These are phyloP conservation scores for Dactylellina cionopaga DNA, from an alignment of 2,329 filamentous ascomycete genomes.

Conservation along the genomic window DNA sequence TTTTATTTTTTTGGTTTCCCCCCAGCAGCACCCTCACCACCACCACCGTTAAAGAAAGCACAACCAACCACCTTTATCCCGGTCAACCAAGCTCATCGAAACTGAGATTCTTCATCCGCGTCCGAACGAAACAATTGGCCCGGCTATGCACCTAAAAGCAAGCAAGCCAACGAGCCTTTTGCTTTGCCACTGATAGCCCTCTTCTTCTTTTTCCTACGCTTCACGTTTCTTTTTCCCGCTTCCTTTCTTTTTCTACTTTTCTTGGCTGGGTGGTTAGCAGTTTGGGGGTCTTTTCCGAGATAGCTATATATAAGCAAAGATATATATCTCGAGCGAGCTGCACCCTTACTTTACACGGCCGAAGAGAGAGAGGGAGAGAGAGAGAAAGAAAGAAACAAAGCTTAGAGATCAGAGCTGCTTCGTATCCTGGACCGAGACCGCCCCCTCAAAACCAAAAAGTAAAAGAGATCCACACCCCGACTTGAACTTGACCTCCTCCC, in stretches of 20 bases:
- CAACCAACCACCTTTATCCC: constrained; percentile 1
- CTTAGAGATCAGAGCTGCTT: too few relatives aligned
- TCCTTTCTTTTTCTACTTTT: not conserved
- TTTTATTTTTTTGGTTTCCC: not conserved
- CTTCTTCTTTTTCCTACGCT: not conserved
- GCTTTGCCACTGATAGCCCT: constrained; percentile 7
- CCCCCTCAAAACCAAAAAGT: too few relatives aligned
- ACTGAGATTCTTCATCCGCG: constrained; percentile 6
- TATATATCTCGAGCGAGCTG: constrained; percentile 23
- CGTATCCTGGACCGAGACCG: too few relatives aligned
- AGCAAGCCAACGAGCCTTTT: constrained; percentile 2
- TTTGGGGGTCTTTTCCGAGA: too few relatives aligned
- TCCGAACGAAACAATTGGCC: constrained; percentile 31
- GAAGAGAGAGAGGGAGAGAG: constrained; percentile 55
- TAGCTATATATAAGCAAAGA: constrained; percentile 11
- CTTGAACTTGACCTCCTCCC: constrained; percentile 59
- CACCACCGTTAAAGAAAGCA: too few relatives aligned
- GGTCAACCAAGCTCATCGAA: constrained; percentile 26
- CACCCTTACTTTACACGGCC: constrained; percentile 21
- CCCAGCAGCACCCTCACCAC: not conserved
- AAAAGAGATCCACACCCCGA: constrained; percentile 58
- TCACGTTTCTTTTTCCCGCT: not conserved
- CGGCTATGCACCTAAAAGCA: too few relatives aligned
- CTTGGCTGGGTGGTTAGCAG: not conserved
- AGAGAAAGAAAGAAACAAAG: too few relatives aligned